phyloP scores from a whole-genome alignment of 2,329 filamentous ascomycete genomes.

The Ilyonectria sp. region DNA sequence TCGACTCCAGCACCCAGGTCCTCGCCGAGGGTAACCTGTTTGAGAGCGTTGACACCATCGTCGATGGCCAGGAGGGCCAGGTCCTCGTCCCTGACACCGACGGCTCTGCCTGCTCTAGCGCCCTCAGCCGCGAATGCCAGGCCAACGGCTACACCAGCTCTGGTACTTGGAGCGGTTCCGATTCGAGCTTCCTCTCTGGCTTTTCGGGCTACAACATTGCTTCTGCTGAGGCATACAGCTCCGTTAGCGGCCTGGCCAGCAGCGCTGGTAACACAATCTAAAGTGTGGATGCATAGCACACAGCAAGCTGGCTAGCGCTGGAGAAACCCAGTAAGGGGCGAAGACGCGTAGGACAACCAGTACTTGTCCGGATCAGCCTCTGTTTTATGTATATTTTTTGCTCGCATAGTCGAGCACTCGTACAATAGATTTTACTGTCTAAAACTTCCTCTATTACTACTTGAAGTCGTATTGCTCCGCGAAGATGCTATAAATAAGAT shows the following conservation, averaged over 20 bases:
- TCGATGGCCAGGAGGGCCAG: slow-evolving; percentile 51
- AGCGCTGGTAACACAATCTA: slow-evolving; percentile 53
- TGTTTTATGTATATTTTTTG: slow-evolving; percentile 5
- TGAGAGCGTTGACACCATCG: slow-evolving; percentile 62
- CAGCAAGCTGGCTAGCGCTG: slow-evolving; percentile 39
- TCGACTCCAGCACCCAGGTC: slow-evolving; percentile 57
- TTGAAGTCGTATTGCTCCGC: no score
- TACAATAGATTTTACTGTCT: not conserved
- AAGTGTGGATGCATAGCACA: not conserved
- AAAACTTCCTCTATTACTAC: no score
- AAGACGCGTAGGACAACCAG: not conserved
- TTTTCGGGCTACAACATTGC: slow-evolving; percentile 68
- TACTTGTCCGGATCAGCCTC: not conserved
- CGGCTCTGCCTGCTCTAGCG: slow-evolving; percentile 57
- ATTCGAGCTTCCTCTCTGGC: slow-evolving; percentile 62
- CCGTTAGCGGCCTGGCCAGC: slow-evolving; percentile 52
- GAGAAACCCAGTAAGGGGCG: not conserved
- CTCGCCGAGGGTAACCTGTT: slow-evolving; percentile 71
- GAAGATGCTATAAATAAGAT: no score
- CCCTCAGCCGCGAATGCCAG: slow-evolving; percentile 64
- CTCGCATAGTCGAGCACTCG: not conserved
- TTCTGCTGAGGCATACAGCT: slow-evolving; percentile 52
- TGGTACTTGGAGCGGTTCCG: slow-evolving; percentile 54
- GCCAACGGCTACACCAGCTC: slow-evolving; percentile 61
- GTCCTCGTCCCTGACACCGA: slow-evolving; percentile 51